Percentiles rank a stretch among this genome's conserved stretches.
Evolutionary conservation across 1,139 yeast species (phyloP).

Genomic region (Geotrichum aggregatum): DNA sequence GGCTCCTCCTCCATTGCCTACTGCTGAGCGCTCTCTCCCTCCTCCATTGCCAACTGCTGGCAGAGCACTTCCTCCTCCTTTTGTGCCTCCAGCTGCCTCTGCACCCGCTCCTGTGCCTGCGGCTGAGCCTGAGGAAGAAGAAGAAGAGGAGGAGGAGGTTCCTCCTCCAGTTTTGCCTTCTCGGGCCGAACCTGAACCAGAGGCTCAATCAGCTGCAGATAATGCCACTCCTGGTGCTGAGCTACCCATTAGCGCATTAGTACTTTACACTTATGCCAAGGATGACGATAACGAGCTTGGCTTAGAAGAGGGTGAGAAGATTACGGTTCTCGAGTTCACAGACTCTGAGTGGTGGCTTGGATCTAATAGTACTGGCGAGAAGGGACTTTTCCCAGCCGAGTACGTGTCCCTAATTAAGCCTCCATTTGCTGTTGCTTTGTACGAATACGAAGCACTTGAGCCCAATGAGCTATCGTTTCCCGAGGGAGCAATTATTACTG

Average conservation of each 20-base stretch:
- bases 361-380: conserved; percentile 54
- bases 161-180: conserved; percentile 22
- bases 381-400: conserved; percentile 71
- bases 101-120: conserved; percentile 17
- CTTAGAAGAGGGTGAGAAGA: conserved; percentile 60
- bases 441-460: conserved; percentile 83
- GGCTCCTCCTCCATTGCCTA: conserved; percentile 21
- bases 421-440: conserved; percentile 69
- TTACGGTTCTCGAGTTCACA: conserved; percentile 61
- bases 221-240: conserved; percentile 24
- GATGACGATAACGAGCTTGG: conserved; percentile 74
- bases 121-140: conserved; percentile 21
- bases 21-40: conserved; percentile 16
- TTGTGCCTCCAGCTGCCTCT: conserved; percentile 8
- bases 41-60: conserved; percentile 16
- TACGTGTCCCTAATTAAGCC: conserved; percentile 48
- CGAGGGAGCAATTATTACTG: conserved; percentile 76
- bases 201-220: conserved; percentile 21
- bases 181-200: conserved; percentile 23
- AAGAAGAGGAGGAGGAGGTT: conserved; percentile 20
- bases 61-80: conserved; percentile 22
- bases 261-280: conserved; percentile 58
- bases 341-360: conserved; percentile 88
- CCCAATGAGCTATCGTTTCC: conserved; percentile 80
- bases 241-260: conserved; percentile 46